A percentile compares a stretch with the other conserved stretches of the same genome.
These are phyloP conservation scores for Schwanniomyces yamadae DNA, from an alignment of 805 yeast species.

Conservation along the genomic window DNA sequence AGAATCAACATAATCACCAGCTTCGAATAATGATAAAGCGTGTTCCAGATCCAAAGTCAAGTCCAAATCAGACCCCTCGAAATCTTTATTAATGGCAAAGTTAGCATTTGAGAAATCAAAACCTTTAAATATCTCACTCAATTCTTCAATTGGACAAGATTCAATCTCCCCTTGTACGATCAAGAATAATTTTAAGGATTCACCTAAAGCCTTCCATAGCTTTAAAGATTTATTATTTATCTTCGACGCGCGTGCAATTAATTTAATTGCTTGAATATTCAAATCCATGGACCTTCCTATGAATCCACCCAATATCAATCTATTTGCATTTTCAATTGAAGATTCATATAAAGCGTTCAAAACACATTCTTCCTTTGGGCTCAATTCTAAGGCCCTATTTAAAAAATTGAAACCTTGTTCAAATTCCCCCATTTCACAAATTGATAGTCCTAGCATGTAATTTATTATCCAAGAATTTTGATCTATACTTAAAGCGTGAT, in stretches of 20 bases:
- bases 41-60: constrained; percentile 13
- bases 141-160: constrained; percentile 44
- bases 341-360: constrained; percentile 57
- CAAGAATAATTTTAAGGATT: constrained; percentile 53
- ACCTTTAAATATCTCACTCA: constrained; percentile 20
- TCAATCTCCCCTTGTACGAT: constrained; percentile 53
- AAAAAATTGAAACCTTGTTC: constrained; percentile 56
- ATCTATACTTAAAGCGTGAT: constrained; percentile 56
- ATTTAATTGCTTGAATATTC: constrained; percentile 47
- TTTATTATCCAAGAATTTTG: constrained; percentile 58
- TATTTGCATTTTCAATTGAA: constrained; percentile 51
- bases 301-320: constrained; percentile 57
- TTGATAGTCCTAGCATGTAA: constrained; percentile 66
- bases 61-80: constrained; percentile 6
- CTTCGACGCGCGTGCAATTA: constrained; percentile 37
- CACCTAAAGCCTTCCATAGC: constrained; percentile 67
- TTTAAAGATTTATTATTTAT: constrained; percentile 43
- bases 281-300: constrained; percentile 60
- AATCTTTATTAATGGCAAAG: constrained; percentile 21
- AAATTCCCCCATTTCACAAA: constrained; percentile 63
- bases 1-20: constrained; percentile 24
- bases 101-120: constrained; percentile 9
- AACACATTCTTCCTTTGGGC: constrained; percentile 49
- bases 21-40: constrained; percentile 17
- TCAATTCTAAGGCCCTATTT: constrained; percentile 35